Evolutionary conservation across 73 alveolate species (phyloP), one percentile per base, ranked within the genome.

Genomic region (Paramecium primaurelia): DNA sequence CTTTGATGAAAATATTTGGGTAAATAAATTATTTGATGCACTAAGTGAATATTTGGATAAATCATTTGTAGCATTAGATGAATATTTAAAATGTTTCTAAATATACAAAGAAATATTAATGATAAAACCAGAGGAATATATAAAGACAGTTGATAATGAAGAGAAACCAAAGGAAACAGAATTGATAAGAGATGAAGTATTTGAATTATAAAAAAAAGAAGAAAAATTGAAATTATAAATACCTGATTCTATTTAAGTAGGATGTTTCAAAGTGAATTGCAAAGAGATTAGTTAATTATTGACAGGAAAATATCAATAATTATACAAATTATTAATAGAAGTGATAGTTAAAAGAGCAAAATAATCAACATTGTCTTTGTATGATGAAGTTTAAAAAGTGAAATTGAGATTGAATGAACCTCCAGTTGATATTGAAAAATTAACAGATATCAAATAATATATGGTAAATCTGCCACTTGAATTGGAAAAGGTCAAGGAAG

Each of bases 1-100:
- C 37, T 97, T 97, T 18, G 99, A 98, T 93, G 99, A 97, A 85
- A 97, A 98, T 89, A 95, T 97, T 38, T 98, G 99, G 99, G 96
- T 98, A n/a, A 97, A 99, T 99, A 98, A 97, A 68, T 95, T 97
- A 51, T 96, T 92, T 87, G 98, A 94, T 86, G 69, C 88, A 12
- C 86, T 98, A 77, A 94, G 95, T 18, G 93, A 54, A 12, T 94
- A 97, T 14, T 95, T 98, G 18, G 97, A 96, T 86, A 93, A 95
- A 80, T 98, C 99, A 10, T 95, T 98, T 92, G 97, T 95, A 59
- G 99, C 99, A 12, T 92, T 98, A 58, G 94, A 93, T 80, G 98
- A 96, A 54, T 98, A 97, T 92, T 92, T 98, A 25, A 96, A 98
- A 83, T 96, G 98, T 58, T 98, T 96, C 94, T 71, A 94, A 45